Evolutionary conservation across 169 alveolate genomes (phyloP), one percentile per base, ranked within the genome.

Genomic region (Neospora caninum): DNA sequence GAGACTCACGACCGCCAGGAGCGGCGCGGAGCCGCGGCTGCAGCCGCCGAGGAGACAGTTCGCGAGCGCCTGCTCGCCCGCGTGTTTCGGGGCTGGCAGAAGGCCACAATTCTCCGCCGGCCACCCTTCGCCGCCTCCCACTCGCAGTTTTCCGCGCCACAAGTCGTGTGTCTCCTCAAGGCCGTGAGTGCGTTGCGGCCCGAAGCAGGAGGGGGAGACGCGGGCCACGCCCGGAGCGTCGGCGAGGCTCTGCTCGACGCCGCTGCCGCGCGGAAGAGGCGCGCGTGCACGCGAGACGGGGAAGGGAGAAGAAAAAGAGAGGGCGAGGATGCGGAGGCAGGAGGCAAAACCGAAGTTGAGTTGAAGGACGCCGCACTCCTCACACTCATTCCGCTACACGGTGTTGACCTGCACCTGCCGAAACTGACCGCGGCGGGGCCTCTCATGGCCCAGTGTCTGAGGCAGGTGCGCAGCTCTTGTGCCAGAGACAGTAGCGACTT

Each of bases 41-140:
- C 53, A 16, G 27, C 69, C 18, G 64, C 89, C 10, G 89, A 38
- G 53, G 89, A 2, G 7, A 27, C 41, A 49, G 31, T 25, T 9
- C 54, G 89, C 38, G 67, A 82, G 67, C 89, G 89, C 67, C 64
- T 38, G 69, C 39, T 82, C 0, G 38, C 39, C 6, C 53, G 89
- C 41, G 89, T 34, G 31, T 82, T 82, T 43, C n/a, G 89, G 27
- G 64, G 69, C 69, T 82, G 89, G 89, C n/a, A 36, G 89, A 82
- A 82, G 64, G 53, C 67, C 0, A 42, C 69, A 36, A 7, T 43
- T 42, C 69, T 42, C 18, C n/a, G 64, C 41, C 34, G 53, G 64
- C 89, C 89, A 34, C 69, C 43, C 42, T 82, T 82, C 67, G 67
- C 69, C 67, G 20, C 73, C 7, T 9, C 45, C 10, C 31, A n/a